Percentiles rank a stretch among this genome's conserved stretches.
phyloP scores from a whole-genome alignment of 345 rosid species.

The Arabidopsis arenosa region DNA sequence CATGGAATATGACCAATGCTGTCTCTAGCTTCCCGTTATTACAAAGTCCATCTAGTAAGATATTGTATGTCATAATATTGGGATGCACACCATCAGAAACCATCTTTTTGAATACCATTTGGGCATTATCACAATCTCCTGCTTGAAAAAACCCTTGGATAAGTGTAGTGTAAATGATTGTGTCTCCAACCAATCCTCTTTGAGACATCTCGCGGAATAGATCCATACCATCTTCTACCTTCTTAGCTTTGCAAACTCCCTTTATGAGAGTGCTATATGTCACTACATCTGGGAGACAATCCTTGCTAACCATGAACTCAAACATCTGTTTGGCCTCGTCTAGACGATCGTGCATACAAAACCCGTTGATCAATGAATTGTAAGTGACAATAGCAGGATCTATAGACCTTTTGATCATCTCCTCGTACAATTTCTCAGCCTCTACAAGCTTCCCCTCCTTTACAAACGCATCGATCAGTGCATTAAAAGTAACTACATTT shows the following conservation, averaged over 20 bases:
- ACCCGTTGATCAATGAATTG: neutral
- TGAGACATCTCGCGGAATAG: neutral
- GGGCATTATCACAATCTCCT: neutral
- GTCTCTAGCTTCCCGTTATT: conserved; percentile 31
- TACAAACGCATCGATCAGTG: neutral
- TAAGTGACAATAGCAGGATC: neutral
- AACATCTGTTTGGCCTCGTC: neutral
- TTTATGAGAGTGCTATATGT: conserved; percentile 37
- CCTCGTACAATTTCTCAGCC: neutral
- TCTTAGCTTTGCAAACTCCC: conserved; percentile 29
- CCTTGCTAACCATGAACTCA: conserved; percentile 16
- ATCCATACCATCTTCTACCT: neutral
- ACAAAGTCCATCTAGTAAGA: conserved; percentile 34
- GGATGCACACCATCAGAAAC: neutral
- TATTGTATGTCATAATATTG: neutral
- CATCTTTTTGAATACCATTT: neutral
- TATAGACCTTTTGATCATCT: neutral
- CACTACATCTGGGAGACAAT: conserved; percentile 12
- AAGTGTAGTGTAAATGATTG: neutral
- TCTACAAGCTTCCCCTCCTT: neutral
- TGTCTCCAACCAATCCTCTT: neutral
- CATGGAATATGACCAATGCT: conserved; percentile 31
- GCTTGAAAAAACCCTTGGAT: neutral
- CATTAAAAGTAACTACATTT: neutral
- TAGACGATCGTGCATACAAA: neutral